These are phyloP conservation scores for Sporothrix mexicana DNA, from an alignment of 2,329 filamentous ascomycete genomes.

Conservation along the genomic window DNA sequence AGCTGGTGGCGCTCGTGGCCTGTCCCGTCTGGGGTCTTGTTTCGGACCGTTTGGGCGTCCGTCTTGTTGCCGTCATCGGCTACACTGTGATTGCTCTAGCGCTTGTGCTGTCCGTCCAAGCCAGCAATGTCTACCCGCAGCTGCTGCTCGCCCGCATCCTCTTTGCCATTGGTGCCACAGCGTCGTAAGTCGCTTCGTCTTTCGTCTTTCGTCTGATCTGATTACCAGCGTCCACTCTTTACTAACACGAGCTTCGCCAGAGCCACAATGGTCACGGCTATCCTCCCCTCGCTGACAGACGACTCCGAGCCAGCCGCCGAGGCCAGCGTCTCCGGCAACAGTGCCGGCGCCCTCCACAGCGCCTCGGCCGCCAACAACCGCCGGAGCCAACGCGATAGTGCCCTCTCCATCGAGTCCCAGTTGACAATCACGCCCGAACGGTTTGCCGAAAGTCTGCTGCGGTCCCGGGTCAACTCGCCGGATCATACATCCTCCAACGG, in stretches of 20 bases:
- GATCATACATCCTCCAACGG: slow-evolving; percentile 39
- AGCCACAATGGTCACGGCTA: slow-evolving; percentile 96
- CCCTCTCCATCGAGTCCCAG: slow-evolving; percentile 74
- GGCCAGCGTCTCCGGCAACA: slow-evolving; percentile 65
- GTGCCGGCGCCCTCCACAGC: slow-evolving; percentile 37
- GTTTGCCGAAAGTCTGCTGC: slow-evolving; percentile 46
- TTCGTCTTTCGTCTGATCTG: not conserved
- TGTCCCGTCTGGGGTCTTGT: slow-evolving; percentile 81
- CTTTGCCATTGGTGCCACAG: slow-evolving; percentile 92
- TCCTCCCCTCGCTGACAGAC: slow-evolving; percentile 74
- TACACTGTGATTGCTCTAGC: slow-evolving; percentile 81
- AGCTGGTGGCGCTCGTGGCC: slow-evolving; percentile 79
- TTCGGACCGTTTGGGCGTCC: slow-evolving; percentile 77
- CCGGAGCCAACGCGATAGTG: slow-evolving; percentile 59
- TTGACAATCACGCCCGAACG: slow-evolving; percentile 74
- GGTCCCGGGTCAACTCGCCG: slow-evolving; percentile 37
- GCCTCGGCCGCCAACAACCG: slow-evolving; percentile 45
- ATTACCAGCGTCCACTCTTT: no score
- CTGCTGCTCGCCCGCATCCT: slow-evolving; percentile 81
- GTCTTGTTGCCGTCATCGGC: slow-evolving; percentile 74
- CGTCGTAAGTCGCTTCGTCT: slow-evolving; percentile 61
- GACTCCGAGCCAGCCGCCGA: slow-evolving; percentile 47
- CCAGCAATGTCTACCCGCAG: slow-evolving; percentile 85
- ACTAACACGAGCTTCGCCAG: slow-evolving; percentile 43
- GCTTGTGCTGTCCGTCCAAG: slow-evolving; percentile 82